Percentiles rank a stretch among this genome's conserved stretches.
These are phyloP conservation scores for Zoysia japonica DNA, from an alignment of 176 grass and related monocot genomes.

Conservation along the genomic window DNA sequence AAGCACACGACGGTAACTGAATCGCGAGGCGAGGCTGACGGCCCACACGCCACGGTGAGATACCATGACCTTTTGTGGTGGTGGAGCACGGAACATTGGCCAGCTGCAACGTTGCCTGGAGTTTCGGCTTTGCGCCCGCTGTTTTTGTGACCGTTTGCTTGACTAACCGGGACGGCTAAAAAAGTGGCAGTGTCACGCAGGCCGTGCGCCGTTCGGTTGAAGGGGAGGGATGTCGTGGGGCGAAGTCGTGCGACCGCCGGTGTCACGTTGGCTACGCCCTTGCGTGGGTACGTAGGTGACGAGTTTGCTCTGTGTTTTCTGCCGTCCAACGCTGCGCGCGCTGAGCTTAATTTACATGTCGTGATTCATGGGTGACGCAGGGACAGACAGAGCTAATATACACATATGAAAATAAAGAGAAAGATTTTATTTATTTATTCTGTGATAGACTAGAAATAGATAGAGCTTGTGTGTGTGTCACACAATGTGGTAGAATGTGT, in stretches of 20 bases:
- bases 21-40: neutral
- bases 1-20: neutral
- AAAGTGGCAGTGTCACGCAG: neutral
- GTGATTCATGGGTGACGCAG: neutral
- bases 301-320: slow-evolving; percentile 4
- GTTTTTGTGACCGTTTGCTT: neutral
- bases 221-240: neutral
- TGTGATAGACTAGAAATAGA: too few species aligned
- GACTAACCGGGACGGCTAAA: neutral
- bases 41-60: too few species aligned
- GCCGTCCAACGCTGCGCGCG: neutral
- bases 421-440: neutral
- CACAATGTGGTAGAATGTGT: too few species aligned
- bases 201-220: neutral
- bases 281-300: neutral
- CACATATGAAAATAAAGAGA: neutral
- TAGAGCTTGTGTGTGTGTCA: too few species aligned
- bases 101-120: neutral
- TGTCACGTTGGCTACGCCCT: neutral
- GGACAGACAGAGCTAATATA: neutral
- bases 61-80: too few species aligned
- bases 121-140: neutral
- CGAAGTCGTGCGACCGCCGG: neutral
- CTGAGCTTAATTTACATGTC: neutral
- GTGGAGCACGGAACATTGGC: neutral